Evolutionary conservation across 2,329 filamentous ascomycete genomes (phyloP).

Genomic region (Fusarium burgessii): DNA sequence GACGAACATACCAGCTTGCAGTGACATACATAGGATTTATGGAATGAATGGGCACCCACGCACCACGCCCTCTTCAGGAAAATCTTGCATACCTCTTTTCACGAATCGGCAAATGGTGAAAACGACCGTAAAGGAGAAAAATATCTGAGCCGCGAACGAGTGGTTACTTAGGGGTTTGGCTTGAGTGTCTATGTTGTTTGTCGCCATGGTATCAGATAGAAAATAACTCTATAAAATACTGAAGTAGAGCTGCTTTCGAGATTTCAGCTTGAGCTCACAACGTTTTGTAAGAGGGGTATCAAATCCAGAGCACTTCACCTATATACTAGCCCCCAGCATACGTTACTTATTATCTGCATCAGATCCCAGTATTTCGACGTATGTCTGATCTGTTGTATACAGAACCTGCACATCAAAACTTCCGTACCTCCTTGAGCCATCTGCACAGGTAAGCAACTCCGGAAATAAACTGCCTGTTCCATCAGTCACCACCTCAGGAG

Average conservation of each 20-base stretch:
- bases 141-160: neutral
- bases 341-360: neutral
- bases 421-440: neutral
- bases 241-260: neutral
- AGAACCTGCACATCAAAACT: neutral
- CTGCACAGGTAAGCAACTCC: neutral
- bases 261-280: neutral
- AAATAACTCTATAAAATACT: neutral
- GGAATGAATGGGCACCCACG: neutral
- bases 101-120: neutral
- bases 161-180: neutral
- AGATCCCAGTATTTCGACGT: too few relatives aligned
- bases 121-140: neutral
- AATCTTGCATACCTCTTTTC: neutral
- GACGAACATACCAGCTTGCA: neutral
- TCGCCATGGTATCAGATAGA: slow-evolving; percentile 5
- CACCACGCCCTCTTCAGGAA: neutral
- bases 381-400: neutral
- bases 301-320: neutral
- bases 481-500: neutral
- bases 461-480: neutral
- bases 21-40: slow-evolving; percentile 5
- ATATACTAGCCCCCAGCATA: neutral
- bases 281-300: neutral
- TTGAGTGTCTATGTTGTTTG: slow-evolving; percentile 9